Percentiles rank a stretch among this genome's conserved stretches.
These are phyloP conservation scores for Boletellus deceptivus DNA, from an alignment of 1,284 basidiomycete species.

Conservation along the genomic window DNA sequence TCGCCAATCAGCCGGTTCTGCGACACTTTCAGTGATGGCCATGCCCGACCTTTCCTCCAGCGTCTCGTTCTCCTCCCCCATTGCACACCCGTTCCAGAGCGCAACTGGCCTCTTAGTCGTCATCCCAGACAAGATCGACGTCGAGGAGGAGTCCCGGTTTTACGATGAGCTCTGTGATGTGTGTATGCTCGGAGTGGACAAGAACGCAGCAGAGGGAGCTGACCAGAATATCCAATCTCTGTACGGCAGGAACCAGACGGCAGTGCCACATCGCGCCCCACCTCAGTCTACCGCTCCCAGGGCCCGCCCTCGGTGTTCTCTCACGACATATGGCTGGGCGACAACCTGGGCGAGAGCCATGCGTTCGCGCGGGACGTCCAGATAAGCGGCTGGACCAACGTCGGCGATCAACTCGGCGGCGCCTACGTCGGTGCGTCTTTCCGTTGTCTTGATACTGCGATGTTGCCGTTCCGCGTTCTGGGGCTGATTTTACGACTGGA, in stretches of 20 bases:
- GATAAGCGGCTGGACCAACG: conserved; percentile 66
- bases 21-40: background rate
- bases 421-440: conserved; percentile 57
- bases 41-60: too few species aligned
- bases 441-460: background rate
- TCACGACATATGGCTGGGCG: conserved; percentile 59
- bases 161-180: conserved; percentile 49
- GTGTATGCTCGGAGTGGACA: background rate
- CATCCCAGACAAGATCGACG: conserved; percentile 39
- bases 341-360: conserved; percentile 50
- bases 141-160: conserved; percentile 47
- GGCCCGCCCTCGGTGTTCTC: conserved; percentile 61
- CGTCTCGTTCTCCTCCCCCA: conserved; percentile 13
- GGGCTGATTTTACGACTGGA: too few species aligned
- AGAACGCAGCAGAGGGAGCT: too few species aligned
- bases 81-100: conserved; percentile 24
- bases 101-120: conserved; percentile 26
- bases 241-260: conserved; percentile 22
- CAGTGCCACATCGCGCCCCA: conserved; percentile 2
- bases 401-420: conserved; percentile 58
- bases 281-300: conserved; percentile 27
- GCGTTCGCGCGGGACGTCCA: conserved; percentile 61
- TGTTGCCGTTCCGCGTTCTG: too few species aligned
- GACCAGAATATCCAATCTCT: too few species aligned
- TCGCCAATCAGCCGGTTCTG: background rate